Conservation (phyloP, 2,329 filamentous ascomycete species). For the Ophiostoma australiae region DNA sequence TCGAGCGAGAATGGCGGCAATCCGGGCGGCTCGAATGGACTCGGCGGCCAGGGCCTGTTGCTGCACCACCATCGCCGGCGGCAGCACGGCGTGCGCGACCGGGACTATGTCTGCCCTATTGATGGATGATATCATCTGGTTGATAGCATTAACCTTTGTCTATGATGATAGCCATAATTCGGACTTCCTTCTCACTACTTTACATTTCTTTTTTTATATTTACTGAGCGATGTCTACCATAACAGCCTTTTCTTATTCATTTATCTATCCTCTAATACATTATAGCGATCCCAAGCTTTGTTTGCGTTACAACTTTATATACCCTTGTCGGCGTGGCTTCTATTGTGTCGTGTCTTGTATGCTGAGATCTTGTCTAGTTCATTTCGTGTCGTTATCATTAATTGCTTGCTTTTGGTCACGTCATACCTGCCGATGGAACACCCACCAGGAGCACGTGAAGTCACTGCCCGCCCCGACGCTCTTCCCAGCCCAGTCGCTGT, state of each 20-base stretch:
- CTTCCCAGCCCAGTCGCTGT: constrained; percentile 62
- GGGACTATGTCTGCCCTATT: constrained; percentile 53
- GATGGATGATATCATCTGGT: constrained; percentile 41
- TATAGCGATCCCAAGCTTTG: neutral
- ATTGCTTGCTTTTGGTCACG: neutral
- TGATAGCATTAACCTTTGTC: too few relatives aligned
- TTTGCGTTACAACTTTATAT: neutral
- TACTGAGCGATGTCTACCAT: constrained; percentile 1
- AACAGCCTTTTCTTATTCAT: neutral
- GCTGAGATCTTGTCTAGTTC: neutral
- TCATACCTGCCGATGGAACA: constrained; percentile 22
- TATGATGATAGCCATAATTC: neutral
- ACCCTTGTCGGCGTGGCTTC: neutral
- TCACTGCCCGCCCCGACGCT: constrained; percentile 28
- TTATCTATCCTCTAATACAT: neutral
- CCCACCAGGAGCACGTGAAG: constrained; percentile 27
- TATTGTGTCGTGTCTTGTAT: neutral
- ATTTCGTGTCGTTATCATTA: constrained; percentile 5
- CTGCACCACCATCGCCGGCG: constrained; percentile 12
- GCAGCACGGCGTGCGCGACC: constrained; percentile 34
- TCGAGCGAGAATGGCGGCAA: constrained; percentile 31
- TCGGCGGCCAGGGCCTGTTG: constrained; percentile 7
- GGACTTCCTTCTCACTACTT: neutral
- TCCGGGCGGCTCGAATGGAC: neutral
- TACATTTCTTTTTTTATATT: neutral